Conservation (phyloP, 345 rosid species). For the Citrus glauca region DNA sequence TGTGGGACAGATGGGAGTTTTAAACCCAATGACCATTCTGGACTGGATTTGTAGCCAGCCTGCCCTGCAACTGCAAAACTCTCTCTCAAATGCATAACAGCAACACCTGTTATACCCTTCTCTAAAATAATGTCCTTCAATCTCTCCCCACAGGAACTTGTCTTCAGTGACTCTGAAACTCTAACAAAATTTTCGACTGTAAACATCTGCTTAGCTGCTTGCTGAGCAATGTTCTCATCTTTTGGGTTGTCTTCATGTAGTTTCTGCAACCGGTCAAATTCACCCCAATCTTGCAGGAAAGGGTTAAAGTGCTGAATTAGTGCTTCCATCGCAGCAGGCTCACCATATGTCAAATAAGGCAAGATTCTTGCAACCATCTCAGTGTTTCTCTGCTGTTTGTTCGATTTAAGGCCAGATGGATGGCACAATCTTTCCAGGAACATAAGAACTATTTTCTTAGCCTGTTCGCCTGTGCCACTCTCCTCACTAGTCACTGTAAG, state of each 20-base stretch:
- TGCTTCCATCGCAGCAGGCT: conserved; percentile 98
- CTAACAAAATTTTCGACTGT: conserved; percentile 88
- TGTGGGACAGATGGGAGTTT: conserved; percentile 88
- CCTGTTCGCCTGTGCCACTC: conserved; percentile 87
- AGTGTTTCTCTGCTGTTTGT: conserved; percentile 95
- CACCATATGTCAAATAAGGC: conserved; percentile 97
- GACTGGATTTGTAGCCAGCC: conserved; percentile 68
- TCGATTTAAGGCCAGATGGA: conserved; percentile 84
- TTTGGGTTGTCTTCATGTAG: conserved; percentile 66
- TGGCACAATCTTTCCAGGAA: conserved; percentile 91
- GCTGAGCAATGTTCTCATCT: conserved; percentile 62
- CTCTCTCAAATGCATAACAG: conserved; percentile 71
- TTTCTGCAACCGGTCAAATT: conserved; percentile 71
- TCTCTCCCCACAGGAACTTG: conserved; percentile 97
- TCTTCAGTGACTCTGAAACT: conserved; percentile 94
- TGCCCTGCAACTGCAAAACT: conserved; percentile 74
- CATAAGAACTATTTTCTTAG: conserved; percentile 95
- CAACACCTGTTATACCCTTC: conserved; percentile 79
- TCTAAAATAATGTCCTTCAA: conserved; percentile 86
- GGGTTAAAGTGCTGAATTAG: conserved; percentile 87
- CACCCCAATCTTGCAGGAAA: conserved; percentile 85
- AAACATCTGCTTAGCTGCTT: conserved; percentile 73
- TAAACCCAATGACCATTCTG: conserved; percentile 73
- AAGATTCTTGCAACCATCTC: conserved; percentile 99
- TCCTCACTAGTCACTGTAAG: conserved; percentile 80